Percentiles rank a stretch among this genome's conserved stretches.
Conservation (phyloP, 2,329 filamentous ascomycete species). For the Onygenales sp. region DNA sequence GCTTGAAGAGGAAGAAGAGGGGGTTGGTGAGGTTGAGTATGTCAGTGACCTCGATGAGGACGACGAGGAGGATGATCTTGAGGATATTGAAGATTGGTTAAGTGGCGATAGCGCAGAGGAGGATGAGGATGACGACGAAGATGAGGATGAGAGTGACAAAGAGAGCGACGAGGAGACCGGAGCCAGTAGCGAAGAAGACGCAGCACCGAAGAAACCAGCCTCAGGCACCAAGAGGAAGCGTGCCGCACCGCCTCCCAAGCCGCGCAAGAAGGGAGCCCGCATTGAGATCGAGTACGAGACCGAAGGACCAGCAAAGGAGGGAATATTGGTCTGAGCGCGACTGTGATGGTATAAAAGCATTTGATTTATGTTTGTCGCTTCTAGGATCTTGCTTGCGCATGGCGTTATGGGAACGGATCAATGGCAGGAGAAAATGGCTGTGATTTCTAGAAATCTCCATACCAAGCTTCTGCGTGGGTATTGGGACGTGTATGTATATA, state of each 20-base stretch:
- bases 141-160: constrained; percentile 48
- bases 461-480: neutral
- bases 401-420: neutral
- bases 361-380: neutral
- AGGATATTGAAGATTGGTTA: constrained; percentile 96
- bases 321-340: constrained; percentile 28
- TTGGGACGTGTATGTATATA: neutral
- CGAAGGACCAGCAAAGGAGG: constrained; percentile 50
- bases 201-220: constrained; percentile 35
- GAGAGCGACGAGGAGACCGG: constrained; percentile 49
- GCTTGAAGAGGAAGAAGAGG: constrained; percentile 60
- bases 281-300: constrained; percentile 74
- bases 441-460: neutral
- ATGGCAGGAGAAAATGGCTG: neutral
- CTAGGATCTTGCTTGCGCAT: neutral
- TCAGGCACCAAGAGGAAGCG: constrained; percentile 50
- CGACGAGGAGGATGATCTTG: constrained; percentile 63
- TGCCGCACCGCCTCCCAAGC: constrained; percentile 41
- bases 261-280: constrained; percentile 53
- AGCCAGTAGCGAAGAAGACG: constrained; percentile 43
- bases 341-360: neutral
- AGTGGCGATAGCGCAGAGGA: constrained; percentile 56
- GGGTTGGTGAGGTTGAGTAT: constrained; percentile 75
- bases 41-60: constrained; percentile 78
- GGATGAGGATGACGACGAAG: constrained; percentile 35